These are phyloP conservation scores for Rickenella mellea DNA, from an alignment of 768 basidiomycete genomes.

Conservation along the genomic window DNA sequence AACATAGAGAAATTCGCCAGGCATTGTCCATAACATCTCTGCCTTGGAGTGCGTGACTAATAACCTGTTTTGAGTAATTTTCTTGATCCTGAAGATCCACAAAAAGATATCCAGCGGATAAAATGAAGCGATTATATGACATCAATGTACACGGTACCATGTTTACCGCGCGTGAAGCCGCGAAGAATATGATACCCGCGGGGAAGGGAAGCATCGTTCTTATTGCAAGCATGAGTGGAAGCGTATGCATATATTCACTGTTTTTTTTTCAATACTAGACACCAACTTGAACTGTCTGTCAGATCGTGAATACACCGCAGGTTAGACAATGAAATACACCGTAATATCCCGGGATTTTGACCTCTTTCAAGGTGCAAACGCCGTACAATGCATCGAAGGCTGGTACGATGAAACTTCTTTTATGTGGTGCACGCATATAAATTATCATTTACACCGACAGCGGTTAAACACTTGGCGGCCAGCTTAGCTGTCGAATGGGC, in stretches of 20 bases:
- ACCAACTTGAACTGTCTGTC: slow-evolving; percentile 5
- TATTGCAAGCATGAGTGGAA: slow-evolving; percentile 87
- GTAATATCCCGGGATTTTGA: neutral
- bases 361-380: slow-evolving; percentile 56
- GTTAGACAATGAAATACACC: slow-evolving; percentile 23
- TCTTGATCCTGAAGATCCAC: neutral
- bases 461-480: slow-evolving; percentile 90
- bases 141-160: slow-evolving; percentile 93
- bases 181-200: slow-evolving; percentile 79
- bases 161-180: slow-evolving; percentile 92
- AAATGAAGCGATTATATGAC: slow-evolving; percentile 75
- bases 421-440: neutral
- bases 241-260: slow-evolving; percentile 37
- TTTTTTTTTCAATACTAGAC: slow-evolving; percentile 3
- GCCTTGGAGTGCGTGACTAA: slow-evolving; percentile 60
- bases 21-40: slow-evolving; percentile 81
- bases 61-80: neutral
- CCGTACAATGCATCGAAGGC: slow-evolving; percentile 98
- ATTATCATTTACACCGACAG: slow-evolving; percentile 22
- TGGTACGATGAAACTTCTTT: slow-evolving; percentile 30
- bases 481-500: slow-evolving; percentile 97
- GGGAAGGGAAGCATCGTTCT: slow-evolving; percentile 77
- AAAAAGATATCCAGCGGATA: slow-evolving; percentile 73
- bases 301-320: slow-evolving; percentile 89
- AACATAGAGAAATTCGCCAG: slow-evolving; percentile 24